phyloP scores from a whole-genome alignment of 2,329 filamentous ascomycete genomes.

The Botrytis cinerea region DNA sequence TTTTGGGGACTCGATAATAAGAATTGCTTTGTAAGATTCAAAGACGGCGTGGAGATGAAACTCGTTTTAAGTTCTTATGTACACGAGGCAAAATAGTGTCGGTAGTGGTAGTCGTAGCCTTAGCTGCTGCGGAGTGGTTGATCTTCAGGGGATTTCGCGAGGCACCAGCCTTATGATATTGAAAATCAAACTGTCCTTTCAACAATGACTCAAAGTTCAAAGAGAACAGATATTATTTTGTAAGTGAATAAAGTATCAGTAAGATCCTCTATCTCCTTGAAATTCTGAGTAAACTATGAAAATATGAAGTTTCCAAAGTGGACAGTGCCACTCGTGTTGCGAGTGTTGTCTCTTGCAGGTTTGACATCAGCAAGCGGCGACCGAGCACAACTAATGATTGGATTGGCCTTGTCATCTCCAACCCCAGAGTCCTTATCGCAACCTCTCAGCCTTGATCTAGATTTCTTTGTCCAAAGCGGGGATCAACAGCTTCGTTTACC shows the following conservation, averaged over 20 bases:
- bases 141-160: conserved; percentile 12
- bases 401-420: conserved; percentile 30
- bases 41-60: conserved; percentile 9
- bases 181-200: conserved; percentile 24
- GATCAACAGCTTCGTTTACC: conserved; percentile 38
- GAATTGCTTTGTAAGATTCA: background rate
- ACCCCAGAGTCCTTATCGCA: conserved; percentile 32
- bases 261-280: background rate
- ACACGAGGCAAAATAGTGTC: conserved; percentile 16
- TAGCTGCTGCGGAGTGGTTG: conserved; percentile 20
- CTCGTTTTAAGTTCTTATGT: conserved; percentile 17
- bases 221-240: conserved; percentile 26
- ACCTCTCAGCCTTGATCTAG: conserved; percentile 40
- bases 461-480: conserved; percentile 40
- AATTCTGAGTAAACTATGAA: conserved; percentile 9
- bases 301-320: conserved; percentile 37
- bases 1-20: background rate
- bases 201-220: conserved; percentile 25
- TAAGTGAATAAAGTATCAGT: conserved; percentile 21
- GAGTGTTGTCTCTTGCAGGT: conserved; percentile 38
- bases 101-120: background rate
- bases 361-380: conserved; percentile 35
- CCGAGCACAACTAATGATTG: conserved; percentile 31
- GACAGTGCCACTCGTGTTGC: conserved; percentile 36
- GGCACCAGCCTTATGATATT: conserved; percentile 17